Evolutionary conservation across 2,329 filamentous ascomycete species (phyloP).

Genomic region (Coleophoma crateriformis): DNA sequence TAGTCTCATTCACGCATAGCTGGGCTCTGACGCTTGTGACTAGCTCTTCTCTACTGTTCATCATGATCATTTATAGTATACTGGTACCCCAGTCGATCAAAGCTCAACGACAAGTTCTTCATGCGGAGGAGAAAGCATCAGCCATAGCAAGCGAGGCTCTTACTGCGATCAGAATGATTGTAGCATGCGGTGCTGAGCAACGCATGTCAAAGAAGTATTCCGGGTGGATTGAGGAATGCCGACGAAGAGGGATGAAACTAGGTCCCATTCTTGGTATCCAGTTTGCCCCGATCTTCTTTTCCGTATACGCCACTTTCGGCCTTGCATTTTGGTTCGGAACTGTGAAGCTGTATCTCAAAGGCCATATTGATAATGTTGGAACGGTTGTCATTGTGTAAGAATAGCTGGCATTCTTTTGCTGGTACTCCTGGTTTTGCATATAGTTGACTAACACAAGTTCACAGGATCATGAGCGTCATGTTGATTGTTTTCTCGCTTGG

Average conservation of each 20-base stretch:
- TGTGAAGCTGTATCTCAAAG: slow-evolving; percentile 41
- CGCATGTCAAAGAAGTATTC: slow-evolving; percentile 48
- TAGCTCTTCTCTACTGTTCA: slow-evolving; percentile 49
- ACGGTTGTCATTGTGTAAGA: slow-evolving; percentile 46
- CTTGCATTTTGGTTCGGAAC: slow-evolving; percentile 58
- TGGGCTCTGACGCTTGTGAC: slow-evolving; percentile 55
- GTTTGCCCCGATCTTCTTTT: background rate
- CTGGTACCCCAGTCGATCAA: slow-evolving; percentile 52
- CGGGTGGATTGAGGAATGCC: slow-evolving; percentile 48
- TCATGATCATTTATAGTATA: slow-evolving; percentile 40
- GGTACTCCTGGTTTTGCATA: background rate
- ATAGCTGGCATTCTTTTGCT: background rate
- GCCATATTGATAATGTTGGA: slow-evolving; percentile 41
- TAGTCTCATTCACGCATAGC: slow-evolving; percentile 49
- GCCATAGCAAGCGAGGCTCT: slow-evolving; percentile 58
- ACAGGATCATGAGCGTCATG: slow-evolving; percentile 46
- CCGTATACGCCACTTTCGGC: slow-evolving; percentile 38
- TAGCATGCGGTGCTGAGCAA: slow-evolving; percentile 55
- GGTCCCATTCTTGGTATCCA: slow-evolving; percentile 41
- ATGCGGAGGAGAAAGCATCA: slow-evolving; percentile 50
- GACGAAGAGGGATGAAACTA: slow-evolving; percentile 40
- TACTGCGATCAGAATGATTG: slow-evolving; percentile 53
- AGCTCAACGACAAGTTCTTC: slow-evolving; percentile 36
- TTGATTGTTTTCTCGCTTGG: slow-evolving; percentile 51
- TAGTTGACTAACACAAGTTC: background rate